phyloP scores from a whole-genome alignment of 768 basidiomycete species.

The Boletus rex-veris region DNA sequence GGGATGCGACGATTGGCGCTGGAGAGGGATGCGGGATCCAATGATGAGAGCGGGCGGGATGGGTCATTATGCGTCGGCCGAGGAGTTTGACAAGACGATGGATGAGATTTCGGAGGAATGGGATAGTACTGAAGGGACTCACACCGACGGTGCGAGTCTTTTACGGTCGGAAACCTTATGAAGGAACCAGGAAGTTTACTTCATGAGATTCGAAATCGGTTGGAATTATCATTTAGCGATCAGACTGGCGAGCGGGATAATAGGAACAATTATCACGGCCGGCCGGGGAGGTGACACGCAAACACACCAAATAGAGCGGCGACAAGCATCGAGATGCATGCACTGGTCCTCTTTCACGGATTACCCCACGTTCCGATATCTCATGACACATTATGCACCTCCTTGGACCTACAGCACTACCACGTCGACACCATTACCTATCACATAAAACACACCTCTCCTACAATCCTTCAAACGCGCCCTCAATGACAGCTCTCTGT shows the following conservation, averaged over 20 bases:
- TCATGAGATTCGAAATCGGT: background rate
- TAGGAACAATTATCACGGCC: no score
- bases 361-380: no score
- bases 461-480: constrained; percentile 51
- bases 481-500: constrained; percentile 57
- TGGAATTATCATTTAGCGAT: background rate
- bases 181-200: background rate
- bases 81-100: constrained; percentile 18
- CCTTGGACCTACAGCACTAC: background rate
- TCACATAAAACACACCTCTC: background rate
- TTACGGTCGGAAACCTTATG: constrained; percentile 16
- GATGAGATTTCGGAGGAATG: constrained; percentile 24
- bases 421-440: background rate
- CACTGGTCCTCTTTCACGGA: no score
- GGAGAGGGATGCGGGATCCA: constrained; percentile 22
- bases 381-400: background rate
- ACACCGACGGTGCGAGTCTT: constrained; percentile 1
- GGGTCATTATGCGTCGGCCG: constrained; percentile 12
- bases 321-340: no score
- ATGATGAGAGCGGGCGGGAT: constrained; percentile 18
- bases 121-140: constrained; percentile 19
- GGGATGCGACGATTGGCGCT: constrained; percentile 17
- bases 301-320: no score
- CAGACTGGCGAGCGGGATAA: background rate
- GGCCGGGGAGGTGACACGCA: background rate